Percentiles rank a stretch among this genome's conserved stretches.
These are phyloP conservation scores for Austropuccinia psidii DNA, from an alignment of 1,284 basidiomycete species.

Conservation along the genomic window DNA sequence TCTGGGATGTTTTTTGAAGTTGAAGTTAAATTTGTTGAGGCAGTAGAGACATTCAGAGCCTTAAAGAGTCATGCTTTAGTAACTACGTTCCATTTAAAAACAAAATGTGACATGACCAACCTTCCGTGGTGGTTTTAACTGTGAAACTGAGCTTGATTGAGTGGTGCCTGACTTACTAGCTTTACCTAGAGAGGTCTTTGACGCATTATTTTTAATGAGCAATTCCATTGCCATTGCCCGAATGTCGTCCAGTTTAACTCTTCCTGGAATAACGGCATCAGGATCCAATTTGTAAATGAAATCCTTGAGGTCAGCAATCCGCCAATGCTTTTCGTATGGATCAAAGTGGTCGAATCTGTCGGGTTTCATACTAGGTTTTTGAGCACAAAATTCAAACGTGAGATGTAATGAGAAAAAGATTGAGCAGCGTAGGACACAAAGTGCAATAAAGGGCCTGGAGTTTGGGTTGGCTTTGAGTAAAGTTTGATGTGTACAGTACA, in stretches of 20 bases:
- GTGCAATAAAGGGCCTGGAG: background rate
- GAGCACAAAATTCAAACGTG: background rate
- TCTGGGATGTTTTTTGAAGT: background rate
- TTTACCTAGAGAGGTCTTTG: background rate
- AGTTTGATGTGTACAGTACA: too few relatives aligned
- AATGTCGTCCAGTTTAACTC: background rate
- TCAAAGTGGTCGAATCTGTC: background rate
- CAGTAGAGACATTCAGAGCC: background rate
- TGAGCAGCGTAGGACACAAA: background rate
- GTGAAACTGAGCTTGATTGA: background rate
- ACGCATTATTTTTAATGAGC: background rate
- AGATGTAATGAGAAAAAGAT: background rate
- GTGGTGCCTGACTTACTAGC: background rate
- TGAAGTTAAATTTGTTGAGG: background rate
- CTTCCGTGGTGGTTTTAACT: background rate
- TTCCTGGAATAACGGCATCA: background rate
- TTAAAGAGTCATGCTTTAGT: background rate
- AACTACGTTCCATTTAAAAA: too few relatives aligned
- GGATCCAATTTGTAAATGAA: constrained; percentile 1
- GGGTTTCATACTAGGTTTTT: background rate
- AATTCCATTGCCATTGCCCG: background rate
- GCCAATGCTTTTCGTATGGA: background rate
- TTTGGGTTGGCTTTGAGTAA: too few relatives aligned
- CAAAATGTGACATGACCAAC: too few relatives aligned
- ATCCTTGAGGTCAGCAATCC: background rate